Evolutionary conservation across 805 yeast genomes (phyloP).

Genomic region (Starmera amethionina): DNA sequence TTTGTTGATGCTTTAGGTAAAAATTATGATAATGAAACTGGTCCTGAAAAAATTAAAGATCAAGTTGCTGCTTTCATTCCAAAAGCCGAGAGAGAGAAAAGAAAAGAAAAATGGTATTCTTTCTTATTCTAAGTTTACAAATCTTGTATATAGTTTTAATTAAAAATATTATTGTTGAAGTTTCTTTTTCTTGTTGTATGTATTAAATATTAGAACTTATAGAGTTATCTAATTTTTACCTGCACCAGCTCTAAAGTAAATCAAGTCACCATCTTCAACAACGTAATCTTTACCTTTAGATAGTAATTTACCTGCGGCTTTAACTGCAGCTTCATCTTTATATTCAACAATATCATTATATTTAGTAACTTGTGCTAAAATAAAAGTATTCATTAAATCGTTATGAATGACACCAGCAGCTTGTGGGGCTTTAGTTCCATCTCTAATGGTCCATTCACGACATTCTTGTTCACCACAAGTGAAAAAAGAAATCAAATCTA

Average conservation of each 20-base stretch:
- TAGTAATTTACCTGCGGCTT: conserved; percentile 80
- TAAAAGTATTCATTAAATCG: conserved; percentile 90
- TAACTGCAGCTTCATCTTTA: conserved; percentile 75
- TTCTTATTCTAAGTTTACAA: conserved; percentile 12
- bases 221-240: conserved; percentile 52
- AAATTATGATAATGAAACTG: conserved; percentile 72
- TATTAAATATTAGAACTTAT: background rate
- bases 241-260: conserved; percentile 90
- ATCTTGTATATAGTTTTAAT: background rate
- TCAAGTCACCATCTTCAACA: conserved; percentile 90
- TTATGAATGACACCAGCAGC: conserved; percentile 98
- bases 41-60: conserved; percentile 64
- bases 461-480: conserved; percentile 96
- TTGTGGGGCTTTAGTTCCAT: conserved; percentile 91
- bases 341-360: conserved; percentile 68
- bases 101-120: conserved; percentile 48
- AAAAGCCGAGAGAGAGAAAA: conserved; percentile 53
- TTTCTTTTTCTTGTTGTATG: background rate
- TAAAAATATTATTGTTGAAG: background rate
- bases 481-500: conserved; percentile 86
- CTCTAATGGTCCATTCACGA: conserved; percentile 95
- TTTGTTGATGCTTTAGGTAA: conserved; percentile 93
- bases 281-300: conserved; percentile 92
- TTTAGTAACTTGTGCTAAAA: conserved; percentile 87
- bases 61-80: conserved; percentile 75